These are phyloP conservation scores for Suhomyces xylopsoci DNA, from an alignment of 805 yeast genomes.

Conservation along the genomic window DNA sequence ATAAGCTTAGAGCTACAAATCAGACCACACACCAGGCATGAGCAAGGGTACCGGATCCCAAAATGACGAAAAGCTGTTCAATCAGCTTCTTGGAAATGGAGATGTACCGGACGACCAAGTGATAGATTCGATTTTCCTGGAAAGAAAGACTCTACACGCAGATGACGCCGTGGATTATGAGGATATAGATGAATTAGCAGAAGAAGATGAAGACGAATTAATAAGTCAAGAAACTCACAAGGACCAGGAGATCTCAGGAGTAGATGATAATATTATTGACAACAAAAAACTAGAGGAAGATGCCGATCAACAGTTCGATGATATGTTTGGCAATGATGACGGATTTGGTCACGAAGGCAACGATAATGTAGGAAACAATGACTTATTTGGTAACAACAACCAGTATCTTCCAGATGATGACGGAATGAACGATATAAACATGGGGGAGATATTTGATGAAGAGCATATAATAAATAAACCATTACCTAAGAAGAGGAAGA, in stretches of 20 bases:
- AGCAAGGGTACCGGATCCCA: neutral
- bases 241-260: constrained; percentile 6
- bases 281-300: constrained; percentile 11
- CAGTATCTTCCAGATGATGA: constrained; percentile 19
- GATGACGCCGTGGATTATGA: constrained; percentile 93
- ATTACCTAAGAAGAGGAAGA: constrained; percentile 13
- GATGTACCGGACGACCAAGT: constrained; percentile 37
- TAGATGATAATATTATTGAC: constrained; percentile 10
- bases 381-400: constrained; percentile 15
- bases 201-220: constrained; percentile 62
- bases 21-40: neutral
- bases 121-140: constrained; percentile 37
- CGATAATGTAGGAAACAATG: constrained; percentile 18
- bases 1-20: neutral
- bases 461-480: neutral
- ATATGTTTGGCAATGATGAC: constrained; percentile 35
- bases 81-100: constrained; percentile 15
- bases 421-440: constrained; percentile 18
- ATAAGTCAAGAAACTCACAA: constrained; percentile 7
- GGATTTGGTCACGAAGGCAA: constrained; percentile 13
- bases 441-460: constrained; percentile 11
- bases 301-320: constrained; percentile 41
- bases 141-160: constrained; percentile 59
- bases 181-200: constrained; percentile 92
- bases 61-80: constrained; percentile 6